A percentile compares a stretch with the other conserved stretches of the same genome.
These are phyloP conservation scores for Aspergillaceae sp. DNA, from an alignment of 2,329 filamentous ascomycete genomes.

Conservation along the genomic window DNA sequence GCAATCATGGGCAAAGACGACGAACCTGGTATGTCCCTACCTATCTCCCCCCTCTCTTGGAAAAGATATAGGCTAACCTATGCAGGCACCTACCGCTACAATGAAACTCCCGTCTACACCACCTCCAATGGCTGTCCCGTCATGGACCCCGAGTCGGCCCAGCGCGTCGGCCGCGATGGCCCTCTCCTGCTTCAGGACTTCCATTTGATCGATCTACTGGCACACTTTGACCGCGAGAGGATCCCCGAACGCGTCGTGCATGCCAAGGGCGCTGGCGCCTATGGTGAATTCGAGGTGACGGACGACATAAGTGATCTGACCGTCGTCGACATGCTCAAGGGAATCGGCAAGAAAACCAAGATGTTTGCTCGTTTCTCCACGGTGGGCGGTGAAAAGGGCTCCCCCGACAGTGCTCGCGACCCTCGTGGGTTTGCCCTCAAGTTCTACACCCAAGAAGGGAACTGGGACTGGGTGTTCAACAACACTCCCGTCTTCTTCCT, in stretches of 20 bases:
- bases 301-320: constrained; percentile 45
- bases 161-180: constrained; percentile 49
- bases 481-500: constrained; percentile 70
- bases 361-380: constrained; percentile 64
- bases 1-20: constrained; percentile 28
- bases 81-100: constrained; percentile 42
- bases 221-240: constrained; percentile 34
- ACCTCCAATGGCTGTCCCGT: constrained; percentile 53
- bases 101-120: constrained; percentile 52
- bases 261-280: constrained; percentile 36
- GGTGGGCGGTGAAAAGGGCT: constrained; percentile 64
- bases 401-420: constrained; percentile 62
- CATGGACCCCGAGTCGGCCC: constrained; percentile 44
- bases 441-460: constrained; percentile 65
- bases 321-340: constrained; percentile 42
- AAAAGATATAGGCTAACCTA: constrained; percentile 1
- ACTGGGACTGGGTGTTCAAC: constrained; percentile 64
- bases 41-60: neutral
- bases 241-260: constrained; percentile 38
- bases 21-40: constrained; percentile 19
- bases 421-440: constrained; percentile 65
- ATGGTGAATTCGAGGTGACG: constrained; percentile 38
- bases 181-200: constrained; percentile 57
- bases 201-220: constrained; percentile 55
- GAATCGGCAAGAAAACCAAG: constrained; percentile 61